Base-by-base conservation (phyloP, 192 early-diverging fungal species). In the Backusella parvicylindrica region DNA sequence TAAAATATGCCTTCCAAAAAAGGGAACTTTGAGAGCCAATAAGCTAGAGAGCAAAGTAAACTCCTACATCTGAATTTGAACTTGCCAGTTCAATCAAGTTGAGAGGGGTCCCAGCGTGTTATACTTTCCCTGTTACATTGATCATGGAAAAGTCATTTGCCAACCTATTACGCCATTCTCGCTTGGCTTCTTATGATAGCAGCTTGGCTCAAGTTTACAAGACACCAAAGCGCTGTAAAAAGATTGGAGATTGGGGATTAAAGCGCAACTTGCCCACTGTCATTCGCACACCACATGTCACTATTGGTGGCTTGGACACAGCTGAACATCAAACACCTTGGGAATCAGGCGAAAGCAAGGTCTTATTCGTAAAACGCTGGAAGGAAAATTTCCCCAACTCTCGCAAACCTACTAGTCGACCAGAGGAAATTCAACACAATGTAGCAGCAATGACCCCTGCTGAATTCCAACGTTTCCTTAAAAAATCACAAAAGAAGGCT, bases 321-420 rank as follows among this genome's bases (percentile, higher is more conserved):
- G 83, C 85, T 33, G 93, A 94, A 79, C 91, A 92, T 84, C 89
- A 90, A 67, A 89, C 85, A 0, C 86, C 86, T 31, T 91, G 89
- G 81, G 77, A 88, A 63, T 89, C 88, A 36, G 93, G 86, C n/a
- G 73, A 89, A 64, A 76, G 80, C 32, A 82, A 88, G 70, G 90
- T 85, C 36, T 79, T 88, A 71, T 85, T 87, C 75, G 64, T 86
- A 15, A 84, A 84, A 72, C 74, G 88, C 28, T 94, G 91, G 92
- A 92, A 91, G 74, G 91, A 94, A 64, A 91, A 91, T 75, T 94
- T 93, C 70, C 86, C 86, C 12, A 79, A 81, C 36, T 92, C 90
- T 26, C 38, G 16, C 13, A 82, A 83, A 30, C 90, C 90, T 6
- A 49, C 77, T 37, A 82, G 83, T 49, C 82, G 81, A 21, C 78